These are phyloP conservation scores for Botryotinia calthae DNA, from an alignment of 2,329 filamentous ascomycete species.

Conservation along the genomic window DNA sequence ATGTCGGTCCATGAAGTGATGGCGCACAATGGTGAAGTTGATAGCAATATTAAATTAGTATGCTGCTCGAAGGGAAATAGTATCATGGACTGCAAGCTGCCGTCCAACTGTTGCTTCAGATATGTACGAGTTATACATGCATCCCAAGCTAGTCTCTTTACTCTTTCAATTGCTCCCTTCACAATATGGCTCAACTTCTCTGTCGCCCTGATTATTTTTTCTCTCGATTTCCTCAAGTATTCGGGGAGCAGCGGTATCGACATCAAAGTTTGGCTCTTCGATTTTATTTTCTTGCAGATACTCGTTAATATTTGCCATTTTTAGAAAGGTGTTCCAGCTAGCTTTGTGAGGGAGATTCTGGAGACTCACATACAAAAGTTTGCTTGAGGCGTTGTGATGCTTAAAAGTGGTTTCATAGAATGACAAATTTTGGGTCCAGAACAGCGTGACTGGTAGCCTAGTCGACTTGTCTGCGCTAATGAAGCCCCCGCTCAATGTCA, in stretches of 20 bases:
- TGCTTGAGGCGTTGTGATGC: not conserved
- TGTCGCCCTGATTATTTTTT: constrained; percentile 49
- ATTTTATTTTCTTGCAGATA: constrained; percentile 46
- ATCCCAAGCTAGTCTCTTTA: constrained; percentile 53
- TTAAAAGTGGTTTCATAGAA: not conserved
- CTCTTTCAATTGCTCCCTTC: constrained; percentile 49
- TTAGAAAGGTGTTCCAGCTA: constrained; percentile 48
- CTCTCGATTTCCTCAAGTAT: constrained; percentile 46
- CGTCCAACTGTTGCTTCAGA: constrained; percentile 21
- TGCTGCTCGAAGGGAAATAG: constrained; percentile 49
- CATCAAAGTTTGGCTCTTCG: constrained; percentile 47
- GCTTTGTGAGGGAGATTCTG: not conserved
- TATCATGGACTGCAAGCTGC: constrained; percentile 46
- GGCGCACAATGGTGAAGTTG: not conserved
- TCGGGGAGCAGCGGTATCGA: constrained; percentile 46
- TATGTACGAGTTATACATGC: constrained; percentile 40
- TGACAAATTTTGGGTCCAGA: not conserved
- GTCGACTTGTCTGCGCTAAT: not conserved
- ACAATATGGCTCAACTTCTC: constrained; percentile 49
- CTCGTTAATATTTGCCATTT: constrained; percentile 51
- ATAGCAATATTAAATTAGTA: constrained; percentile 52
- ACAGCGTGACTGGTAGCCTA: not conserved
- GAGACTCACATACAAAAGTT: not conserved
- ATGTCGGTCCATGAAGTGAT: constrained; percentile 20
- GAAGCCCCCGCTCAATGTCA: not conserved